Evolutionary conservation across 2,329 filamentous ascomycete species (phyloP).

Genomic region (Graphiopsis chlorocephala): DNA sequence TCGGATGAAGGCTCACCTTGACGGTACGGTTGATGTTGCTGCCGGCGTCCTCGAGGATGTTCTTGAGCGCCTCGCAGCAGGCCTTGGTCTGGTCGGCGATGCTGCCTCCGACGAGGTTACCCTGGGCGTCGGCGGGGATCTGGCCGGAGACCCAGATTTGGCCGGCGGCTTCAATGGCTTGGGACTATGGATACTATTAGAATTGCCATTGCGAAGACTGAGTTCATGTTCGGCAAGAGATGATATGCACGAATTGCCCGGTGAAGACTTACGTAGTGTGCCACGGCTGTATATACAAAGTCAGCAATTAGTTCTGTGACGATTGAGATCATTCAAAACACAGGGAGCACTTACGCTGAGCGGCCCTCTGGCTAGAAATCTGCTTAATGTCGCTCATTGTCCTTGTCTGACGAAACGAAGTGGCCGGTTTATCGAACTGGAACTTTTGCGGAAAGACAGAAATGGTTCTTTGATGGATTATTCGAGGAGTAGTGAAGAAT

Average conservation of each 20-base stretch:
- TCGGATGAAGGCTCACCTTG: slow-evolving; percentile 57
- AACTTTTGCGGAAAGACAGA: background rate
- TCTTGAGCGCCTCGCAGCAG: slow-evolving; percentile 76
- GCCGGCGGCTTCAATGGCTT: slow-evolving; percentile 66
- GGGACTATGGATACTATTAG: slow-evolving; percentile 33
- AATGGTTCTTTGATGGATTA: background rate
- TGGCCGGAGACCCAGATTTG: slow-evolving; percentile 69
- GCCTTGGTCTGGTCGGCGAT: slow-evolving; percentile 68
- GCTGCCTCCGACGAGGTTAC: slow-evolving; percentile 60
- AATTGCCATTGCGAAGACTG: background rate
- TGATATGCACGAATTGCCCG: no score
- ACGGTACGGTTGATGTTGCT: slow-evolving; percentile 76
- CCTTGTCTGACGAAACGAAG: slow-evolving; percentile 9
- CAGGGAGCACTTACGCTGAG: slow-evolving; percentile 38
- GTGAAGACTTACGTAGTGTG: slow-evolving; percentile 42
- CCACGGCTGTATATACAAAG: slow-evolving; percentile 34
- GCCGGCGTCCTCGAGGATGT: slow-evolving; percentile 78
- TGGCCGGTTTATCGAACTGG: slow-evolving; percentile 4
- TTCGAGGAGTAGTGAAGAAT: background rate
- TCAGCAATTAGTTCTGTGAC: slow-evolving; percentile 17
- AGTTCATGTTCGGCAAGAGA: background rate
- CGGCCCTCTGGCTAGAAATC: slow-evolving; percentile 41
- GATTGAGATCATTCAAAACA: background rate
- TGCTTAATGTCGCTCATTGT: slow-evolving; percentile 46
- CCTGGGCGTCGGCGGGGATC: slow-evolving; percentile 67